phyloP scores from a whole-genome alignment of 495 filamentous ascomycete genomes.

The Penicillium verhagenii region DNA sequence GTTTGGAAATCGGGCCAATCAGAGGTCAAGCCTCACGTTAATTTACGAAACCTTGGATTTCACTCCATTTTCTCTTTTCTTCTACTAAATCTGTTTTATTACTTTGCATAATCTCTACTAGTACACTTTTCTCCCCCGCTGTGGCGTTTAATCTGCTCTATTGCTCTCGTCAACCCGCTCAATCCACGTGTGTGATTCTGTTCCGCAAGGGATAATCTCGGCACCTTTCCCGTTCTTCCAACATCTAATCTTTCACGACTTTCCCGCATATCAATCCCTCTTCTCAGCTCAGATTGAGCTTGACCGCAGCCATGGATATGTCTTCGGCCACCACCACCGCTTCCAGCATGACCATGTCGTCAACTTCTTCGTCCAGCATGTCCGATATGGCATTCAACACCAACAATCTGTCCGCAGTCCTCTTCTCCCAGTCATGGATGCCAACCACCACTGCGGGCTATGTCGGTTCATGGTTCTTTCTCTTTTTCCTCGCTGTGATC shows the following conservation, averaged over 20 bases:
- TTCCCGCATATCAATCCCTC: neutral
- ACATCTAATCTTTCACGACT: neutral
- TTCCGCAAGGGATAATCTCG: neutral
- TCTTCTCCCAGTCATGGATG: constrained; percentile 74
- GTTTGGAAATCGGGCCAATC: neutral
- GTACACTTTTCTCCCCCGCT: no score
- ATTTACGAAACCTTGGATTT: no score
- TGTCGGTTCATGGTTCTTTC: constrained; percentile 83
- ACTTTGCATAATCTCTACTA: no score
- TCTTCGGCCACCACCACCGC: neutral
- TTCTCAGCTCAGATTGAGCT: neutral
- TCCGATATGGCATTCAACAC: constrained; percentile 25
- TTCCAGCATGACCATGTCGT: neutral
- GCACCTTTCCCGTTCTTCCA: neutral
- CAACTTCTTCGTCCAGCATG: neutral
- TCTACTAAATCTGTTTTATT: no score
- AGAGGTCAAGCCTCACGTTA: no score
- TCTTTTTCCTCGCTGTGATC: constrained; percentile 67
- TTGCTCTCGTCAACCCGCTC: neutral
- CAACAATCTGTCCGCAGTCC: constrained; percentile 58
- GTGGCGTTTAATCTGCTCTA: neutral
- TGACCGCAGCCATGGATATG: neutral
- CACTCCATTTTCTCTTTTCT: no score
- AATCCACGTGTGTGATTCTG: neutral
- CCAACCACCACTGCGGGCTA: constrained; percentile 67